Conservation (phyloP, 2,329 filamentous ascomycete genomes). For the Tolypocladium guangdongense region DNA sequence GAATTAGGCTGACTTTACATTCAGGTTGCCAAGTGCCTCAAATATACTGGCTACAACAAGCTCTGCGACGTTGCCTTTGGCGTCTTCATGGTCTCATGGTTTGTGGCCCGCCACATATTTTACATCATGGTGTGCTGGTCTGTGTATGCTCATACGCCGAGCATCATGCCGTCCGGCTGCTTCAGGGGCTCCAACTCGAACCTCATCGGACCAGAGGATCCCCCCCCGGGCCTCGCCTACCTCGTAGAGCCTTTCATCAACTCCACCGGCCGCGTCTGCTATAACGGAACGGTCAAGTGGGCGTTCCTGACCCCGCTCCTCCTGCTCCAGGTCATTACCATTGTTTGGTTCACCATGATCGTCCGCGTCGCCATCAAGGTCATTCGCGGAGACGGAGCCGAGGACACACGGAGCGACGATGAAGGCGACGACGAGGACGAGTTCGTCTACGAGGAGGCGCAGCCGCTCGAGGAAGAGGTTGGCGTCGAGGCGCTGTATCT, state of each 20-base stretch:
- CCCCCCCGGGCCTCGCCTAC: constrained; percentile 45
- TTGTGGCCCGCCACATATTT: constrained; percentile 69
- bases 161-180: constrained; percentile 56
- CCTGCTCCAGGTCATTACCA: constrained; percentile 65
- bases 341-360: constrained; percentile 88
- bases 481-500: constrained; percentile 62
- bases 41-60: constrained; percentile 69
- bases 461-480: constrained; percentile 61
- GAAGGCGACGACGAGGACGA: constrained; percentile 59
- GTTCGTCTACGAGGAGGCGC: constrained; percentile 41
- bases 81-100: constrained; percentile 77
- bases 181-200: constrained; percentile 50
- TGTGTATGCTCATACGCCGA: constrained; percentile 55
- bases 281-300: constrained; percentile 62
- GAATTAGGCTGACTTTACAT: neutral
- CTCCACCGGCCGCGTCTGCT: constrained; percentile 67
- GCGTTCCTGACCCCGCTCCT: constrained; percentile 68
- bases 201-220: constrained; percentile 40
- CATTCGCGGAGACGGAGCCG: constrained; percentile 62
- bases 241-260: constrained; percentile 65
- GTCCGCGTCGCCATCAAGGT: constrained; percentile 72
- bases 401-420: constrained; percentile 81
- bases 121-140: constrained; percentile 78
- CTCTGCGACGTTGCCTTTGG: constrained; percentile 77
- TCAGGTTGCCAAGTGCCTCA: constrained; percentile 82